These are phyloP conservation scores for Tritrichomonas musculus DNA, from an alignment of 208 protist species.

Conservation along the genomic window DNA sequence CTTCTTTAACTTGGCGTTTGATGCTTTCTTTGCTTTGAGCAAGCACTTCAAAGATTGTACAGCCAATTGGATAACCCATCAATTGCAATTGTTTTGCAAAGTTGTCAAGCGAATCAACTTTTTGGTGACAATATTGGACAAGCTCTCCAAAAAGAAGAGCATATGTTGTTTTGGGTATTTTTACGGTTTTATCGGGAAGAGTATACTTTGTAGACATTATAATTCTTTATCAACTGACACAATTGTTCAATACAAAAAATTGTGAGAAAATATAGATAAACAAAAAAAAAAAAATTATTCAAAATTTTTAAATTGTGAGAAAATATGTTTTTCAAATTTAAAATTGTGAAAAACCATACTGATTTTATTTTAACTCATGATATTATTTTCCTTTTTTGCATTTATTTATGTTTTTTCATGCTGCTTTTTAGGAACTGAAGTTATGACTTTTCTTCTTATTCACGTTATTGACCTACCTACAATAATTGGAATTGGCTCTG, in stretches of 20 bases:
- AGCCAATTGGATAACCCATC: constrained; percentile 32
- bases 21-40: not conserved
- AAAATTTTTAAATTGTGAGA: too few relatives aligned
- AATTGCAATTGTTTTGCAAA: not conserved
- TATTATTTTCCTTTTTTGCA: too few relatives aligned
- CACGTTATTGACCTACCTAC: not conserved
- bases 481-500: not conserved
- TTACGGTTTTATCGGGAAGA: not conserved
- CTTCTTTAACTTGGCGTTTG: not conserved
- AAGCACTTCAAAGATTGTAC: constrained; percentile 1
- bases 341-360: too few relatives aligned
- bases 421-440: not conserved
- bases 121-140: constrained; percentile 23
- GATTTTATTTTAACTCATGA: too few relatives aligned
- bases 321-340: too few relatives aligned
- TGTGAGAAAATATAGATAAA: too few relatives aligned
- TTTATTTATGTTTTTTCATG: not conserved
- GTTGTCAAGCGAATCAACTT: not conserved
- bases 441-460: not conserved
- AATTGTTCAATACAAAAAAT: too few relatives aligned
- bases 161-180: not conserved
- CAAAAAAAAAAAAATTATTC: too few relatives aligned
- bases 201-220: not conserved
- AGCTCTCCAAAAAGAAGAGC: not conserved
- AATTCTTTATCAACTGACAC: too few relatives aligned